phyloP scores from a whole-genome alignment of 2,329 filamentous ascomycete genomes.

The Dactylonectria estremocensis region DNA sequence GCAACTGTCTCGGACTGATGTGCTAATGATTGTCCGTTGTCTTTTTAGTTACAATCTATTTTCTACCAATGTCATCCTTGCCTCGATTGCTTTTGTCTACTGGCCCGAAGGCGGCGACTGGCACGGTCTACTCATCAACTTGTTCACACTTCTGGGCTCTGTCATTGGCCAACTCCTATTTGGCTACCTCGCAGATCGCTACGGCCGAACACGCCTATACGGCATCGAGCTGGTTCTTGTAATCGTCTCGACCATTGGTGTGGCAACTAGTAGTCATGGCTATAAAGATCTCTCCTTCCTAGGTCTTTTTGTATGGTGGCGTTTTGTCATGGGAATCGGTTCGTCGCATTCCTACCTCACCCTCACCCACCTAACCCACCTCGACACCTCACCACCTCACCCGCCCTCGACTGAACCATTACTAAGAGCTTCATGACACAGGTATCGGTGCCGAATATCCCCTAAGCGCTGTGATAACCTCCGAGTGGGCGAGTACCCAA shows the following conservation, averaged over 20 bases:
- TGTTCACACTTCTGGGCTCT: slow-evolving; percentile 68
- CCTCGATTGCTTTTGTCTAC: slow-evolving; percentile 68
- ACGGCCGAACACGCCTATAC: slow-evolving; percentile 69
- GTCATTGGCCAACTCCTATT: slow-evolving; percentile 68
- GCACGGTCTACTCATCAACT: slow-evolving; percentile 65
- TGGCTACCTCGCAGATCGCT: slow-evolving; percentile 68
- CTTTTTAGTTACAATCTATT: slow-evolving; percentile 66
- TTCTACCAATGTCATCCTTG: slow-evolving; percentile 69
- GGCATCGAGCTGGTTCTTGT: slow-evolving; percentile 71
- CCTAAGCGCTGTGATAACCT: slow-evolving; percentile 76
- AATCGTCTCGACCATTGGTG: slow-evolving; percentile 70
- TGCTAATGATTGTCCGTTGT: slow-evolving; percentile 17
- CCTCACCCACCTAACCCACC: slow-evolving; percentile 6
- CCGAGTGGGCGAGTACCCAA: slow-evolving; percentile 75
- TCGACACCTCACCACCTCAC: background rate
- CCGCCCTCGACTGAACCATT: slow-evolving; percentile 9
- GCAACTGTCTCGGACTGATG: background rate
- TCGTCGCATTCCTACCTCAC: slow-evolving; percentile 33
- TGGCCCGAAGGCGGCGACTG: slow-evolving; percentile 63
- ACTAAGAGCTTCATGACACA: slow-evolving; percentile 42
- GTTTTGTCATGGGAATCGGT: slow-evolving; percentile 70
- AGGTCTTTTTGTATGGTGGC: slow-evolving; percentile 67
- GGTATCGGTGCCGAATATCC: slow-evolving; percentile 80
- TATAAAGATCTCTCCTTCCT: slow-evolving; percentile 66
- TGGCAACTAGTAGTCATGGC: slow-evolving; percentile 67